These are phyloP conservation scores for Scenedesmus sp. DNA, from an alignment of 163 green algal species.

Conservation along the genomic window DNA sequence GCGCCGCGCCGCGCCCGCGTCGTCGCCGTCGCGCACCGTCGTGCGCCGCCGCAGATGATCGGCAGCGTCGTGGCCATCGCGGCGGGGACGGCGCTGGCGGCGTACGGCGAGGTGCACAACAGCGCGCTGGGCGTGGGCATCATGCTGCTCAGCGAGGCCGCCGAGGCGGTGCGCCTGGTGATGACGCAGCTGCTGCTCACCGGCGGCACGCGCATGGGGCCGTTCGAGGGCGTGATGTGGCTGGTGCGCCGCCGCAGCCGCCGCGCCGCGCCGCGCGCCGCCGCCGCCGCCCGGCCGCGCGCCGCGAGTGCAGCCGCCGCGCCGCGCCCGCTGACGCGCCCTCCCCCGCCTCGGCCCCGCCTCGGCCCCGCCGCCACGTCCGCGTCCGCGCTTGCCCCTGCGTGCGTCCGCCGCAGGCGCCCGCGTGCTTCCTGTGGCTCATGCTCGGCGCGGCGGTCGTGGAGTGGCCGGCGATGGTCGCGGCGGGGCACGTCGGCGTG, in stretches of 20 bases:
- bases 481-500: slow-evolving; percentile 47
- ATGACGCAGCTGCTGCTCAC: slow-evolving; percentile 91
- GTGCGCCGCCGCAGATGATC: slow-evolving; percentile 58
- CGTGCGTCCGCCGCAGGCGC: slow-evolving; percentile 61
- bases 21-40: neutral
- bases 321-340: no score
- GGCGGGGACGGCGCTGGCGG: slow-evolving; percentile 67
- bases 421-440: slow-evolving; percentile 86
- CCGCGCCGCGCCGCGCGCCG: no score
- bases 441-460: slow-evolving; percentile 60
- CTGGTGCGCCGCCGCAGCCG: slow-evolving; percentile 57
- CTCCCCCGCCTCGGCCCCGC: no score
- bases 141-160: slow-evolving; percentile 82
- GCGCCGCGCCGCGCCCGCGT: no score
- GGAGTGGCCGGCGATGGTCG: slow-evolving; percentile 71
- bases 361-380: no score
- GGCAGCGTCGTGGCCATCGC: slow-evolving; percentile 70
- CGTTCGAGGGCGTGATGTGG: slow-evolving; percentile 95
- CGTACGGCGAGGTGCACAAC: slow-evolving; percentile 79
- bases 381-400: no score
- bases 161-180: slow-evolving; percentile 82
- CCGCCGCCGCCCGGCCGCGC: no score
- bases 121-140: slow-evolving; percentile 74
- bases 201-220: slow-evolving; percentile 84
- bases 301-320: no score